Conservation (phyloP, 495 filamentous ascomycete genomes). For the Xylaria sp. region DNA sequence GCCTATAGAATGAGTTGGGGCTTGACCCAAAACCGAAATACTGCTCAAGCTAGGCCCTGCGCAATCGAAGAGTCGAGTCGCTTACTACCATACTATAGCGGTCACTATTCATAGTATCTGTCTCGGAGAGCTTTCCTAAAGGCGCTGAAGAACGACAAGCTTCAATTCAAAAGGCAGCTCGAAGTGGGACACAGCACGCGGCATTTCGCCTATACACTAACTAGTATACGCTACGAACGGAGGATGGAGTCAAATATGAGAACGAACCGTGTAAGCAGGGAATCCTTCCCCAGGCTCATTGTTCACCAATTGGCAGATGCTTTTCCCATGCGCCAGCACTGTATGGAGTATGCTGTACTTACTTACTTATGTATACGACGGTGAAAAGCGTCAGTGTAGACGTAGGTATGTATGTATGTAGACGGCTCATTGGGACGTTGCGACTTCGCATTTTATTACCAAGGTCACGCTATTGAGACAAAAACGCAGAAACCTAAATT, state of each 20-base stretch:
- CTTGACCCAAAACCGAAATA: slow-evolving; percentile 13
- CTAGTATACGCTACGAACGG: too few relatives aligned
- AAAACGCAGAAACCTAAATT: slow-evolving; percentile 9
- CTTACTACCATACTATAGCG: background rate
- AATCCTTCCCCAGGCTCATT: slow-evolving; percentile 27
- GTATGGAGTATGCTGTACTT: slow-evolving; percentile 5
- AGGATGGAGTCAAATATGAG: slow-evolving; percentile 14
- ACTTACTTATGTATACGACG: too few relatives aligned
- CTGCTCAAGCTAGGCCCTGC: slow-evolving; percentile 12
- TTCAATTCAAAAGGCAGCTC: slow-evolving; percentile 9
- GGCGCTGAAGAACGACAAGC: slow-evolving; percentile 2
- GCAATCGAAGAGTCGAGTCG: background rate
- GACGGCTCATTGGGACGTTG: slow-evolving; percentile 12
- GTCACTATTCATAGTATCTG: slow-evolving; percentile 13
- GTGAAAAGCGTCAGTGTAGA: background rate
- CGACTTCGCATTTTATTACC: slow-evolving; percentile 29
- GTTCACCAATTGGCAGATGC: slow-evolving; percentile 24
- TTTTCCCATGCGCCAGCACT: slow-evolving; percentile 1
- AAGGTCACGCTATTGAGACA: slow-evolving; percentile 24
- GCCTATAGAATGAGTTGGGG: slow-evolving; percentile 21
- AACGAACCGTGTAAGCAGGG: slow-evolving; percentile 12
- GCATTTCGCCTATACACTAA: slow-evolving; percentile 18
- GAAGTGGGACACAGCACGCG: slow-evolving; percentile 17
- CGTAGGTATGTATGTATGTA: too few relatives aligned
- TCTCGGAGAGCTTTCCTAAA: slow-evolving; percentile 7